Evolutionary conservation across 345 rosid genomes (phyloP), one percentile per base, ranked within the genome.

Genomic region (Cardamine resedifolia): DNA sequence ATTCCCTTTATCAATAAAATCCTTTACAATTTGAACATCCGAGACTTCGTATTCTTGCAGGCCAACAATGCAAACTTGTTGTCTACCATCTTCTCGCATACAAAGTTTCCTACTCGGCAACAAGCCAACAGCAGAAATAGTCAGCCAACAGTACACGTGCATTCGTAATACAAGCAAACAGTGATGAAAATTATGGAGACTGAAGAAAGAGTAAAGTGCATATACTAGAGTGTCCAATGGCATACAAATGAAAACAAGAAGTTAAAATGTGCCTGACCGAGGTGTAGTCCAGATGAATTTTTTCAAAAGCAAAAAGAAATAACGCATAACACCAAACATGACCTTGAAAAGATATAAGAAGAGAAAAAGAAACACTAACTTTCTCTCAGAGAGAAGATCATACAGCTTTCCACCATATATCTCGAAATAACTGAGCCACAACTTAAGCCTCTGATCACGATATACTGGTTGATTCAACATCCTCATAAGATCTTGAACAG

Each of bases 1-100:
- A 87, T 84, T 95, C 52, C 99, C 99, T 79, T 73, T 90, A 73
- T 95, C 99, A 68, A 91, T 91, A 79, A 72, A 91, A 74, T 91
- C 99, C 84, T 89, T 95, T 21, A 95, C 97, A 58, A 95, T 85
- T 71, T 95, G 99, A 47, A 88, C 84, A 83, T 95, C 96, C n/a
- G 82, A 90, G 78, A 91, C 98, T 84, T 95, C 96, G 59, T 83
- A 95, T 79, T 95, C 99, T 87, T 95, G 98, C 82, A 95, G 78
- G 61, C 99, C 98, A 51, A 95, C 98, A 71, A 95, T 91, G 83
- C 99, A 95, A 72, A 95, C 97, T 83, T 95, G 98, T 59, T 95
- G 99, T 20, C 96, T 85, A 19, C 98, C 99, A 85, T 95, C 99
- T 83, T 95, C 99, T 74, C 99, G 87, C 99, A 95, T 91, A 62